Evolutionary conservation across 1,284 basidiomycete genomes (phyloP), one percentile per base, ranked within the genome.

Genomic region (Tilletiopsis washingtonensis): DNA sequence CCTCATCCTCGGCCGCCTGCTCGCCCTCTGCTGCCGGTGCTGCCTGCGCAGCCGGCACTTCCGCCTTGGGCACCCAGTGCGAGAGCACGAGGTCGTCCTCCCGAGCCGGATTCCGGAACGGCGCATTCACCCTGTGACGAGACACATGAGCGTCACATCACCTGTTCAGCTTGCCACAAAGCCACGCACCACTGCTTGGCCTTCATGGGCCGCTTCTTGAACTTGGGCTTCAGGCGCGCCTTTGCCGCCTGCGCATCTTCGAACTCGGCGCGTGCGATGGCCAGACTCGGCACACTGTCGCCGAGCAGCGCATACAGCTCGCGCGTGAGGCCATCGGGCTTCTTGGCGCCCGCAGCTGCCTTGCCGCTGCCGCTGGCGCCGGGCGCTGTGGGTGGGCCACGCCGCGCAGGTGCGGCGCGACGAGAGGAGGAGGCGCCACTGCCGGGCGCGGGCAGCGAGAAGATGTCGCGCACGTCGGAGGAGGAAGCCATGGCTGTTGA

Each of bases 291-390:
- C 4, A 85, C 85, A 49, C 88, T 87, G 61, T 89, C 84, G 17
- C 93, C 94, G 58, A 98, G 93, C 53, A 98, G 81, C 0, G 88
- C 84, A 74, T 88, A 96, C 2, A 98, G 79, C 74, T 97, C 91
- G 58, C 91, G 80, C 0, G 89, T 85, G 59, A 97, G 93, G 21
- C 91, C 93, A 43, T 71, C 69, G 14, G 21, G 19, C 27, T n/a
- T 24, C 20, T 14, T 40, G 17, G 27, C 15, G 21, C 15, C 24
- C n/a, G 24, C 14, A 34, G 20, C 32, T 47, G 43, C 27, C n/a
- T 6, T 25, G 12, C 43, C 36, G 19, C 6, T 32, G 24, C 26
- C 12, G 20, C 15, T 45, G 29, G 11, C 5, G 40, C 47, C 4
- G 46, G 42, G 39, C 39, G 43, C 34, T 50, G 48, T 11, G 40